Evolutionary conservation across 768 basidiomycete genomes (phyloP).

Genomic region (Russula vinacea): DNA sequence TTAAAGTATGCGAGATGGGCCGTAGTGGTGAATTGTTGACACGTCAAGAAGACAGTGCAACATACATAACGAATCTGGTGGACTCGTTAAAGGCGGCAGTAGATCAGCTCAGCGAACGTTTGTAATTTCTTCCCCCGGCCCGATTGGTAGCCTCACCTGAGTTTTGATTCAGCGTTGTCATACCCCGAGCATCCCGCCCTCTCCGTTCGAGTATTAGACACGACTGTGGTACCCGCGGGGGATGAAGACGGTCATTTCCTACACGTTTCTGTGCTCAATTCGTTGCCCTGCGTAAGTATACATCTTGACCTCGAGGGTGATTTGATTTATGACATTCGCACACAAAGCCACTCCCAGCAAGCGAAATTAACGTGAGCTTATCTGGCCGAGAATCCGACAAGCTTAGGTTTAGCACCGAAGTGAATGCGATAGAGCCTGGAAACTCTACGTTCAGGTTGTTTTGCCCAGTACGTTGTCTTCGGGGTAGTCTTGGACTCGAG

Average conservation of each 20-base stretch:
- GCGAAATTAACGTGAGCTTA: constrained; percentile 60
- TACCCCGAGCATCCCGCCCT: constrained; percentile 70
- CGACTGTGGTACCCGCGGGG: constrained; percentile 50
- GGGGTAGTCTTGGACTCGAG: constrained; percentile 1
- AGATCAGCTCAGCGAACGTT: constrained; percentile 54
- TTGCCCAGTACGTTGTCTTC: constrained; percentile 59
- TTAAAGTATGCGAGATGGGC: constrained; percentile 64
- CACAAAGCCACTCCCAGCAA: constrained; percentile 44
- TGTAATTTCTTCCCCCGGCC: constrained; percentile 9
- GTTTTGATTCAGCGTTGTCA: constrained; percentile 50
- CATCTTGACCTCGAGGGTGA: neutral
- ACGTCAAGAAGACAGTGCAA: constrained; percentile 48
- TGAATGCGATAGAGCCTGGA: constrained; percentile 53
- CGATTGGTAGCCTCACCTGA: constrained; percentile 6
- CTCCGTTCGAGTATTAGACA: constrained; percentile 45
- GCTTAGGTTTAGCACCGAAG: constrained; percentile 50
- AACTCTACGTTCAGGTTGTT: constrained; percentile 54
- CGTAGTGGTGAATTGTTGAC: constrained; percentile 51
- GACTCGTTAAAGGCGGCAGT: constrained; percentile 48
- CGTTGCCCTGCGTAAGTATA: constrained; percentile 68
- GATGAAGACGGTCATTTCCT: constrained; percentile 65
- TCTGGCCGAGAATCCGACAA: constrained; percentile 61
- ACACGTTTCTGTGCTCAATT: constrained; percentile 58
- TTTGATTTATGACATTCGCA: constrained; percentile 41
- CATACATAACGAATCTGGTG: constrained; percentile 53